Percentiles rank a stretch among this genome's conserved stretches.
Conservation (phyloP, 345 rosid species). For the Eucalyptus grandis region DNA sequence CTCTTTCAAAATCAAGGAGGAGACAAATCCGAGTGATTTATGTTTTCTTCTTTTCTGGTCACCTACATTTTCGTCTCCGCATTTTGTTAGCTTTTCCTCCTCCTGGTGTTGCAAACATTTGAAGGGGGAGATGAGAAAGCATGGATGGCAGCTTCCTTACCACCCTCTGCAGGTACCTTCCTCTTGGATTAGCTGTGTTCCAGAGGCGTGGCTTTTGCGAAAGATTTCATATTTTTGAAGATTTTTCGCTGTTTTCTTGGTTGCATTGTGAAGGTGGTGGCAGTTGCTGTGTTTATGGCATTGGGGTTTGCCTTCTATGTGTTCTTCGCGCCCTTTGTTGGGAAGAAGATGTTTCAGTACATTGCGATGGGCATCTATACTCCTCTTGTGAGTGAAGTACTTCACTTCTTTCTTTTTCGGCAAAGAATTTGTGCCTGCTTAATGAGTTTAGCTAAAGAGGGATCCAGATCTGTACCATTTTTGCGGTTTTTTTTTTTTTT, state of each 20-base stretch:
- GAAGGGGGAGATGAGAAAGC: slow-evolving; percentile 67
- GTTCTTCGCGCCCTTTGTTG: slow-evolving; percentile 98
- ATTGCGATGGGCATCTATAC: slow-evolving; percentile 86
- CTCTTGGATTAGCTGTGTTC: not conserved
- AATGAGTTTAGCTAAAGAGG: not conserved
- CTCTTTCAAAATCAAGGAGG: not conserved
- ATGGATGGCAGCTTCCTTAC: slow-evolving; percentile 98
- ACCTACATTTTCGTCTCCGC: not conserved
- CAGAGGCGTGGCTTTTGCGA: not conserved
- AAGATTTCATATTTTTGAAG: not conserved
- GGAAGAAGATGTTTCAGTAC: slow-evolving; percentile 67
- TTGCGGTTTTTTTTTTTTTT: not conserved
- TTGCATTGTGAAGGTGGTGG: slow-evolving; percentile 69
- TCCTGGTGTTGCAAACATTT: slow-evolving; percentile 23
- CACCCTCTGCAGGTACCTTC: slow-evolving; percentile 93
- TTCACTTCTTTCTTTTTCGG: not conserved
- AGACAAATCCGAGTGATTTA: not conserved
- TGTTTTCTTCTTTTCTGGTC: not conserved
- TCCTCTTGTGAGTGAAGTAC: slow-evolving; percentile 59
- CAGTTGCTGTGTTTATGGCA: slow-evolving; percentile 96
- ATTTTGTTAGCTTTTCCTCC: slow-evolving; percentile 1
- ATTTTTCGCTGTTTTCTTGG: not conserved
- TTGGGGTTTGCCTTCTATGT: slow-evolving; percentile 97
- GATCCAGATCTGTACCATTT: not conserved
- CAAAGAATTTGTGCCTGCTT: not conserved